phyloP scores from a whole-genome alignment of 2,329 filamentous ascomycete species.

The Pestalotiopsis fici region DNA sequence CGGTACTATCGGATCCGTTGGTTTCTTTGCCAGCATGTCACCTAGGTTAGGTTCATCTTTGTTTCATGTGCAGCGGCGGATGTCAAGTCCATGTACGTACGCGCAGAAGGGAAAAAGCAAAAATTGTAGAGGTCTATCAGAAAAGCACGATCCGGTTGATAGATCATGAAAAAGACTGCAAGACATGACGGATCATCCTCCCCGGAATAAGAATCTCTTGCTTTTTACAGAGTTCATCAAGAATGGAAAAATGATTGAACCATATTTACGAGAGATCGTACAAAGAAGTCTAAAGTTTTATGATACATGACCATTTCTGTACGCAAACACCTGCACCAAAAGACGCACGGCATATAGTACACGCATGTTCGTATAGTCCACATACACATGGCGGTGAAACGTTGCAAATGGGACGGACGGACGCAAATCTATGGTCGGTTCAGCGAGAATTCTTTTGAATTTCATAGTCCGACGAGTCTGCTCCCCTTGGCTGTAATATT shows the following conservation, averaged over 20 bases:
- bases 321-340: not conserved
- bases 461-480: no score
- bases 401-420: not conserved
- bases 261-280: no score
- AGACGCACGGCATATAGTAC: not conserved
- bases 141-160: not conserved
- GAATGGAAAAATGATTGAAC: no score
- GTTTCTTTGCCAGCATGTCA: no score
- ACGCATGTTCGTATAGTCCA: not conserved
- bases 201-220: no score
- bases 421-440: no score
- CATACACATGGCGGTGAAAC: constrained; percentile 1
- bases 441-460: not conserved
- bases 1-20: not conserved
- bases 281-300: not conserved
- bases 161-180: not conserved
- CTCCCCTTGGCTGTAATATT: no score
- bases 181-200: no score
- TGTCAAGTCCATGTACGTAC: not conserved
- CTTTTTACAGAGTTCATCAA: no score
- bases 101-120: not conserved
- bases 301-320: not conserved
- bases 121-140: not conserved
- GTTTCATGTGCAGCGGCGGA: not conserved
- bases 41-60: not conserved